Evolutionary conservation across 2,329 filamentous ascomycete species (phyloP).

Genomic region (Apiospora saccharicola): DNA sequence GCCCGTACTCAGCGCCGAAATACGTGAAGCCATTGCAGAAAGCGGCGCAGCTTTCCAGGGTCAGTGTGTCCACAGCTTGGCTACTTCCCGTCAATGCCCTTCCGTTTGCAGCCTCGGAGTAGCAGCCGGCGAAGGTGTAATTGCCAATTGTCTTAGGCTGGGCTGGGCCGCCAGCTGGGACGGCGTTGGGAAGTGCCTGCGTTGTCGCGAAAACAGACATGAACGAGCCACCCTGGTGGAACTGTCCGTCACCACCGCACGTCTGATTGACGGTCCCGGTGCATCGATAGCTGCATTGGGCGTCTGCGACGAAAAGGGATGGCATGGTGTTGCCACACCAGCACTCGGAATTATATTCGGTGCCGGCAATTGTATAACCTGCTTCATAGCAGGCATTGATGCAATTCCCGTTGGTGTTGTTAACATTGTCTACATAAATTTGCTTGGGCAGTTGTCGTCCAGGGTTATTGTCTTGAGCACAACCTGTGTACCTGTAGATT

Average conservation of each 20-base stretch:
- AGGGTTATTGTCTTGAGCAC: constrained; percentile 64
- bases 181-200: constrained; percentile 33
- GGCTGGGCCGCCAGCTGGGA: not conserved
- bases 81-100: constrained; percentile 22
- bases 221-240: constrained; percentile 46
- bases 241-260: constrained; percentile 60
- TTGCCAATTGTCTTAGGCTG: constrained; percentile 26
- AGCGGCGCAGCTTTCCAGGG: constrained; percentile 24
- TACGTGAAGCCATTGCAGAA: constrained; percentile 27
- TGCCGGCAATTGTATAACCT: constrained; percentile 53
- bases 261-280: constrained; percentile 56
- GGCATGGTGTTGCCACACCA: constrained; percentile 62
- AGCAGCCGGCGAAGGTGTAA: constrained; percentile 26
- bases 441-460: constrained; percentile 56
- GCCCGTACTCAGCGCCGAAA: constrained; percentile 29
- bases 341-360: constrained; percentile 59
- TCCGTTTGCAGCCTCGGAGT: constrained; percentile 23
- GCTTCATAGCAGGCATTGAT: constrained; percentile 50
- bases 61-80: constrained; percentile 53
- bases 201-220: constrained; percentile 57
- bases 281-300: constrained; percentile 61
- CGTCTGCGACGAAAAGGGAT: constrained; percentile 49
- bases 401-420: constrained; percentile 54
- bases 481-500: constrained; percentile 61
- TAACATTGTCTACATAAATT: constrained; percentile 46